Evolutionary conservation across 2,329 filamentous ascomycete genomes (phyloP).

Genomic region (Tothia fuscella): DNA sequence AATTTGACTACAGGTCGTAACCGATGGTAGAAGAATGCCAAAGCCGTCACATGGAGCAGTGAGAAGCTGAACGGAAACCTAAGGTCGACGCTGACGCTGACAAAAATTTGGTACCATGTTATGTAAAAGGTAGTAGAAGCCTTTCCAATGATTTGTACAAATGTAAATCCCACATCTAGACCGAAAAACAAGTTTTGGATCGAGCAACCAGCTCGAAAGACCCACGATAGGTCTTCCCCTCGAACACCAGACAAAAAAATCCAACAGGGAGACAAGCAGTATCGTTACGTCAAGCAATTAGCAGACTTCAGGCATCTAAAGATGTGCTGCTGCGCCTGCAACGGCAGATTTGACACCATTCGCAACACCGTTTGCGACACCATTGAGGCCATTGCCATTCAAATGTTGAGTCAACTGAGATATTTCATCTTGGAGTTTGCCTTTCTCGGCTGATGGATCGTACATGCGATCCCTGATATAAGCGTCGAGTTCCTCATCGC

Average conservation of each 20-base stretch:
- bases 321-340: background rate
- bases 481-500: conserved; percentile 57
- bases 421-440: conserved; percentile 29
- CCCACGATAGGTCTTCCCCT: too few species aligned
- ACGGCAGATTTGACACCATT: background rate
- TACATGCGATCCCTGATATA: conserved; percentile 46
- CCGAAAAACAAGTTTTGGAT: background rate
- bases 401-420: background rate
- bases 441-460: conserved; percentile 35
- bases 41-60: too few species aligned
- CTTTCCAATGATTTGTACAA: background rate
- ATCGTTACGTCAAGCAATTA: background rate
- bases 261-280: too few species aligned
- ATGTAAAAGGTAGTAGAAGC: too few species aligned
- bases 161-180: background rate
- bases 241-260: too few species aligned
- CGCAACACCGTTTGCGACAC: background rate
- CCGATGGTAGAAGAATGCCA: too few species aligned
- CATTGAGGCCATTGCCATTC: background rate
- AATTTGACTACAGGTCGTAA: too few species aligned
- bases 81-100: too few species aligned
- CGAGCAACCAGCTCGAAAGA: too few species aligned
- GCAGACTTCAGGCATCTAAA: background rate
- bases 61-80: too few species aligned
- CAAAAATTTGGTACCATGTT: too few species aligned